A percentile compares a stretch with the other conserved stretches of the same genome.
Evolutionary conservation across 306 rosid genomes (phyloP).

Genomic region (Gastrolobium villosum): DNA sequence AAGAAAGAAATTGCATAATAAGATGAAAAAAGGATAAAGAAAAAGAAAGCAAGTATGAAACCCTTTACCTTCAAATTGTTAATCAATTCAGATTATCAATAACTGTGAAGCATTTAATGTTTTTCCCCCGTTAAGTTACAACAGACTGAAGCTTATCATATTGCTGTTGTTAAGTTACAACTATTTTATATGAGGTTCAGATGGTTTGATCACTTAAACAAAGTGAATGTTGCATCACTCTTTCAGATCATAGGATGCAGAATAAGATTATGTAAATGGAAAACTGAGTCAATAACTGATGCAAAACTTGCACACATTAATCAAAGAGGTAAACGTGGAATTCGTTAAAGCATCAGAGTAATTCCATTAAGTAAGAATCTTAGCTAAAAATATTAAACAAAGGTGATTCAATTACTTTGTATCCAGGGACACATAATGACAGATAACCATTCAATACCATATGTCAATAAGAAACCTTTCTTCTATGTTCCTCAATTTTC

Average conservation of each 20-base stretch:
- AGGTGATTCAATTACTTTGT: background rate
- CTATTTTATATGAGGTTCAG: slow-evolving; percentile 9
- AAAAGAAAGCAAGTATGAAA: background rate
- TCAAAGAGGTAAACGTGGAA: background rate
- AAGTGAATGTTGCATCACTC: background rate
- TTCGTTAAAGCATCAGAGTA: background rate
- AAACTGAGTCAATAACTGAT: slow-evolving; percentile 8
- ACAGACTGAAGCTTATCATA: slow-evolving; percentile 13
- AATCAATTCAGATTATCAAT: slow-evolving; percentile 23
- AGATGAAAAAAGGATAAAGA: background rate
- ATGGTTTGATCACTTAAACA: slow-evolving; percentile 18
- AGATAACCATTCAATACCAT: slow-evolving; percentile 7
- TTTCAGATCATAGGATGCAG: slow-evolving; percentile 12
- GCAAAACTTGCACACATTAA: background rate
- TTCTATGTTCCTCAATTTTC: slow-evolving; percentile 5
- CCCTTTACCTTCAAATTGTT: background rate
- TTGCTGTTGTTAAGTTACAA: slow-evolving; percentile 1
- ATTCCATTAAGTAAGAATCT: background rate
- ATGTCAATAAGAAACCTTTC: background rate
- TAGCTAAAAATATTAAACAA: background rate
- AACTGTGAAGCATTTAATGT: slow-evolving; percentile 8
- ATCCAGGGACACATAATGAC: background rate
- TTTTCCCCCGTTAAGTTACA: background rate
- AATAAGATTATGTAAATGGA: background rate
- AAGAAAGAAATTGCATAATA: background rate